These are phyloP conservation scores for Yarrowia sp. DNA, from an alignment of 805 yeast species.

Conservation along the genomic window DNA sequence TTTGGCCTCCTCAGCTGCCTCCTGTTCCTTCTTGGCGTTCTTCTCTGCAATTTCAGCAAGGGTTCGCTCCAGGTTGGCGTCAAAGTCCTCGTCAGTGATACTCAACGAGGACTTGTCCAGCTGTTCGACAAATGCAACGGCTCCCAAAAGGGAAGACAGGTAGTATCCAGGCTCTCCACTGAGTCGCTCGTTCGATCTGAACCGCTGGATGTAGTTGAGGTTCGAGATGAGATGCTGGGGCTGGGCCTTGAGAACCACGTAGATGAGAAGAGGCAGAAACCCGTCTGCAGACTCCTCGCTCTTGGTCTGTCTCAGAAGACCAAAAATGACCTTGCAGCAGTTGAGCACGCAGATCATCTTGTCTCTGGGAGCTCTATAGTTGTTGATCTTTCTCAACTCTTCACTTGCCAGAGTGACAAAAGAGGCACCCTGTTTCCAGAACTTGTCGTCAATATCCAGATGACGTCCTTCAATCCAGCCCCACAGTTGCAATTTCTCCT, in stretches of 20 bases:
- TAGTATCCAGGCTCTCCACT: constrained; percentile 92
- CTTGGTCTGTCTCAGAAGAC: constrained; percentile 71
- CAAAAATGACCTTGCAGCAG: constrained; percentile 91
- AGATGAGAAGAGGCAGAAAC: constrained; percentile 87
- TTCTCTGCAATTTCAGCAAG: constrained; percentile 55
- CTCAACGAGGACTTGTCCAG: constrained; percentile 66
- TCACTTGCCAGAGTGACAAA: constrained; percentile 71
- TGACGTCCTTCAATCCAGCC: constrained; percentile 77
- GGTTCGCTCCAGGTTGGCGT: constrained; percentile 53
- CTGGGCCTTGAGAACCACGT: constrained; percentile 73
- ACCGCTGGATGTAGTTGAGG: constrained; percentile 82
- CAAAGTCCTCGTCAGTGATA: constrained; percentile 65
- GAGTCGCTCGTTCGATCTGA: constrained; percentile 74
- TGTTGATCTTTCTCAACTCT: constrained; percentile 79
- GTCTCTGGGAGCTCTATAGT: constrained; percentile 92
- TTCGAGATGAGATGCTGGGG: constrained; percentile 75
- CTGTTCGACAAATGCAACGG: constrained; percentile 76
- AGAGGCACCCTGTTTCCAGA: constrained; percentile 57
- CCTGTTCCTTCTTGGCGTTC: constrained; percentile 32
- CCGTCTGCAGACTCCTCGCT: constrained; percentile 90
- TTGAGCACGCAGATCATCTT: constrained; percentile 90
- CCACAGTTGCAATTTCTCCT: constrained; percentile 63
- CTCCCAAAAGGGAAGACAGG: constrained; percentile 87
- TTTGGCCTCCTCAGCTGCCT: constrained; percentile 43
- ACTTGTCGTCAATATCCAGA: constrained; percentile 70